Base-by-base conservation (phyloP, 345 rosid species). In the Erucastrum elatum region DNA sequence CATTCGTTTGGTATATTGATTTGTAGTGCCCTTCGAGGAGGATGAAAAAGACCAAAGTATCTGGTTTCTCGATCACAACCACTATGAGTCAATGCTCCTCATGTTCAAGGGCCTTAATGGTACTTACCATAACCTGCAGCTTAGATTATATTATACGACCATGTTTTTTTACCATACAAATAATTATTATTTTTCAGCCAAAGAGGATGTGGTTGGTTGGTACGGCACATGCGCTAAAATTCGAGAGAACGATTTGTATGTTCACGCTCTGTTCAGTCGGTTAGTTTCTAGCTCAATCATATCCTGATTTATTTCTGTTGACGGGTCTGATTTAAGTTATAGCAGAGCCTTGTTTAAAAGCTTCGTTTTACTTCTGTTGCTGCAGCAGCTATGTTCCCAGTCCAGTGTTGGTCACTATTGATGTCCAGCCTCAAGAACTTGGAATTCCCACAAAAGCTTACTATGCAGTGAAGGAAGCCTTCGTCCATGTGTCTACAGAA, bases 191-290 rank as follows among this genome's bases (percentile, higher is more conserved):
- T 41, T 41, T 87, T 77, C 85, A 92, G 97, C 92, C 15, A 92
- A 87, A 87, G 93, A 92, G 90, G 92, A 92, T 86, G 95, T 92
- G 72, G 95, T 92, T 70, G 97, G 97, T 35, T 92, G 97, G 97
- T 92, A 92, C 81, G 90, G 95, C 87, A 89, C 97, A 1, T 95
- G 97, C 46, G 95, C 97, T 60, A 92, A 90, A 83, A 81, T 88
- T 74, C 70, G 91, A 77, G 95, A 92, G 81, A 92, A 92, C 82
- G 97, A 92, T 82, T 87, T 92, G 69, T 89, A 89, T 25, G 85
- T 92, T 68, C 94, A 92, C 2, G 89, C 85, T 0, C 70, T 90
- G 66, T 91, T 90, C 77, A 86, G 73, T n/a, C 77, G 84, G 97
- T 92, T 78, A 85, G 90, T 79, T 62, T 64, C 15, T 61, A 34